Conservation (phyloP, 176 grass and related monocot genomes). For the Carex myosuroides region DNA sequence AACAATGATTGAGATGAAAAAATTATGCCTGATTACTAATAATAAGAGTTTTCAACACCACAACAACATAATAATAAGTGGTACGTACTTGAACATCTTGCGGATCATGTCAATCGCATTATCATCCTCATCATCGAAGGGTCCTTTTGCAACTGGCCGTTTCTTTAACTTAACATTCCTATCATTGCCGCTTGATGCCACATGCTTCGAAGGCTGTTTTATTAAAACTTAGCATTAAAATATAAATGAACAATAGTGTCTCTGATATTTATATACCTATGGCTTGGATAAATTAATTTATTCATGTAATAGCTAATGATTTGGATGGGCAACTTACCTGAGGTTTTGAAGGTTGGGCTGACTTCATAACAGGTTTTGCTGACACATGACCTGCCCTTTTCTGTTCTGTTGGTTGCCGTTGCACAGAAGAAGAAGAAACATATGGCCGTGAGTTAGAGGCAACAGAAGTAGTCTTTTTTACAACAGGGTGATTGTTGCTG, state of each 20-base stretch:
- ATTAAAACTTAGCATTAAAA: background rate
- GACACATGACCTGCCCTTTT: slow-evolving; percentile 18
- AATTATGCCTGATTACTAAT: background rate
- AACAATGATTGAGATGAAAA: background rate
- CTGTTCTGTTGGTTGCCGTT: slow-evolving; percentile 18
- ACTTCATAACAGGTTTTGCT: slow-evolving; percentile 25
- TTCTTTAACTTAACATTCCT: slow-evolving; percentile 34
- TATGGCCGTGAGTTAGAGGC: background rate
- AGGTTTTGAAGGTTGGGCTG: slow-evolving; percentile 22
- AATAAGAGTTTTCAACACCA: background rate
- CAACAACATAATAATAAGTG: background rate
- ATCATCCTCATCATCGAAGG: slow-evolving; percentile 40
- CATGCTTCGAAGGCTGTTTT: slow-evolving; percentile 9
- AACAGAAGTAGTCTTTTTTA: slow-evolving; percentile 17
- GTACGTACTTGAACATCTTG: slow-evolving; percentile 28
- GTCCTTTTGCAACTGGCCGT: slow-evolving; percentile 21
- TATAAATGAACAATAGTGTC: background rate
- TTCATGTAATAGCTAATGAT: background rate
- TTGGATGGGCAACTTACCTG: slow-evolving; percentile 38
- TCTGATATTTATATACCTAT: background rate
- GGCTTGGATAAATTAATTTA: background rate
- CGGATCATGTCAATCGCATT: slow-evolving; percentile 47
- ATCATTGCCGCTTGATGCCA: slow-evolving; percentile 1
- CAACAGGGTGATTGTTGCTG: background rate
- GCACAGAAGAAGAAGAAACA: slow-evolving; percentile 7